A percentile compares a stretch with the other conserved stretches of the same genome.
phyloP scores from a whole-genome alignment of 352 stramenopile species.

The Phytophthora pluvialis region DNA sequence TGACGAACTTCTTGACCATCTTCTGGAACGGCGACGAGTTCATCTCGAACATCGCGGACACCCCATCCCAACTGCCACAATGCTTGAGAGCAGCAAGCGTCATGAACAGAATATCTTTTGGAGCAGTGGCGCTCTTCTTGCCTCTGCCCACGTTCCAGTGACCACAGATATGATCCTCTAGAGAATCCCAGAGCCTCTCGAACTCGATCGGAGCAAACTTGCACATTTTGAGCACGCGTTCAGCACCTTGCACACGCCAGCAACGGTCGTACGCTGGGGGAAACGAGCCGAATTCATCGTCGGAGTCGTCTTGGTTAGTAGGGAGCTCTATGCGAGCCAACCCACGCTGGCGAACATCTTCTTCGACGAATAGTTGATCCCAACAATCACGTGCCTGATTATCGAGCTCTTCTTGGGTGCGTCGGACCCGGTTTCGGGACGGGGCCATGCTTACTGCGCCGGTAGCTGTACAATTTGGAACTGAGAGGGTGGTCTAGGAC shows the following conservation, averaged over 20 bases:
- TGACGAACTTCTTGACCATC: too few species aligned
- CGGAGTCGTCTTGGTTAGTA: neutral
- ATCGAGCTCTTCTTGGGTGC: neutral
- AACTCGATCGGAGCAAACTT: slow-evolving; percentile 7
- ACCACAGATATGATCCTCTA: neutral
- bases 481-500: too few species aligned
- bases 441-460: neutral
- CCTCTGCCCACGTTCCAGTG: slow-evolving; percentile 4
- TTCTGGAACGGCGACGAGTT: neutral
- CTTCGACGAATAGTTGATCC: neutral
- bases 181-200: neutral
- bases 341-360: neutral
- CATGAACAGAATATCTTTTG: slow-evolving; percentile 17
- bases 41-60: neutral
- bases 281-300: neutral
- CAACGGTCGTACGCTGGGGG: neutral
- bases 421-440: neutral
- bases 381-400: neutral
- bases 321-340: neutral
- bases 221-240: slow-evolving; percentile 3
- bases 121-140: neutral
- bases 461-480: too few species aligned
- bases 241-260: neutral
- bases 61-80: slow-evolving; percentile 4
- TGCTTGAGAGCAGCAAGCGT: neutral